A percentile compares a stretch with the other conserved stretches of the same genome.
Conservation (phyloP, 495 filamentous ascomycete genomes). For the Peziza echinospora region DNA sequence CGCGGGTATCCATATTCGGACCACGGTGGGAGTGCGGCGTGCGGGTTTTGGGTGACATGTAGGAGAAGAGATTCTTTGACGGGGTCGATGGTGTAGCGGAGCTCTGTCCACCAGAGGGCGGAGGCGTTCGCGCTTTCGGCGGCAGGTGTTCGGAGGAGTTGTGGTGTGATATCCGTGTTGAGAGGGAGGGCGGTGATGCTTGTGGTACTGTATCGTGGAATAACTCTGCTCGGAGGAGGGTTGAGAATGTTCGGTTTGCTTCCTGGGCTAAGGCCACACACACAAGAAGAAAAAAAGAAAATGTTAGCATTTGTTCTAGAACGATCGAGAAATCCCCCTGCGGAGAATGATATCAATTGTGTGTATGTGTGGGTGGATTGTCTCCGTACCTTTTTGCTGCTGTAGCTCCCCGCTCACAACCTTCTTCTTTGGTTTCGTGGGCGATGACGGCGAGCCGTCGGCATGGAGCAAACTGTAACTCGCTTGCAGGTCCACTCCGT, state of each 20-base stretch:
- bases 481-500: conserved; percentile 79
- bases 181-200: conserved; percentile 40
- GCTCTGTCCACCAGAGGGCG: conserved; percentile 35
- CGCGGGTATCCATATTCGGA: conserved; percentile 54
- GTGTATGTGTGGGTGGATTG: not conserved
- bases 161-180: conserved; percentile 21
- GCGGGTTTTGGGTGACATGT: conserved; percentile 63
- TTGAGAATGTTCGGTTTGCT: conserved; percentile 79
- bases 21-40: conserved; percentile 74
- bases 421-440: conserved; percentile 62
- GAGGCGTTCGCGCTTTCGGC: conserved; percentile 61
- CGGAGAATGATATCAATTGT: too few species aligned
- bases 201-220: conserved; percentile 82
- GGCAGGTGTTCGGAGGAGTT: conserved; percentile 37
- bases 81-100: conserved; percentile 65
- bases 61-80: conserved; percentile 91
- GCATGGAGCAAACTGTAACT: conserved; percentile 80
- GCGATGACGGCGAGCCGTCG: conserved; percentile 76
- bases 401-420: conserved; percentile 75
- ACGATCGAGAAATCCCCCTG: too few species aligned
- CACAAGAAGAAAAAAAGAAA: too few species aligned
- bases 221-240: conserved; percentile 69
- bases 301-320: too few species aligned
- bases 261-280: conserved; percentile 75
- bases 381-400: conserved; percentile 65